Base-by-base conservation (phyloP, 1,139 yeast species). In the Blastobotrys illinoisensis region DNA sequence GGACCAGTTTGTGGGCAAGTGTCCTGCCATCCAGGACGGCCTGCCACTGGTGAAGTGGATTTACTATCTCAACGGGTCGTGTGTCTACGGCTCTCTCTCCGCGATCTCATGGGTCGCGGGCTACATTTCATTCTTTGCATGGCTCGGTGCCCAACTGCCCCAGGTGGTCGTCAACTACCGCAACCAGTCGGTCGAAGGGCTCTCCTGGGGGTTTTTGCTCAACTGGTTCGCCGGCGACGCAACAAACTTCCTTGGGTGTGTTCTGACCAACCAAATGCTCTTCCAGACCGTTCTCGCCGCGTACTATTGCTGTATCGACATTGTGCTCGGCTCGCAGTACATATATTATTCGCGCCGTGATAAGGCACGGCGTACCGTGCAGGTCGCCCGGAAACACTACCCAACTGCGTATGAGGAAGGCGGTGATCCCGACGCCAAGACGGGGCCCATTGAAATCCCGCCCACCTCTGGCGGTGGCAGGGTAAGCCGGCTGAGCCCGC, bases 91-190 rank as follows among this genome's bases (percentile, higher is more conserved):
- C 23, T 47, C 56, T 16, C 28, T 57, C 47, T 59, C 68, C 3
- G 68, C 65, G 1, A 20, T 60, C 14, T 69, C 73, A 1, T 66
- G 64, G 64, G 46, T 61, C 5, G 54, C 79, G 20, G 86, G 87
- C 1, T 74, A 76, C 28, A 62, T 79, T 9, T 81, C 87, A 0
- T 74, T 84, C 53, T 70, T 76, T 9, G 74, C 88, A 53, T 90
- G 97, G 88, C 75, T 90, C 47, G 83, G 90, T 63, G 96, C 97
- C 0, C 95, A 88, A 67, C 71, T 88, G 23, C 98, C 98, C 0
- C 99, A 91, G 67, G 84, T 89, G 18, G 71, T 83, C 56, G 82
- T 85, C 64, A 91, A 91, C 64, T 88, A 86, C 69, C 75, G 75
- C 36, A 81, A 79, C 66, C 85, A 88, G 65, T 85, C 95, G 0